Conservation (phyloP, 2,329 filamentous ascomycete genomes). For the Cytospora piceicola region DNA sequence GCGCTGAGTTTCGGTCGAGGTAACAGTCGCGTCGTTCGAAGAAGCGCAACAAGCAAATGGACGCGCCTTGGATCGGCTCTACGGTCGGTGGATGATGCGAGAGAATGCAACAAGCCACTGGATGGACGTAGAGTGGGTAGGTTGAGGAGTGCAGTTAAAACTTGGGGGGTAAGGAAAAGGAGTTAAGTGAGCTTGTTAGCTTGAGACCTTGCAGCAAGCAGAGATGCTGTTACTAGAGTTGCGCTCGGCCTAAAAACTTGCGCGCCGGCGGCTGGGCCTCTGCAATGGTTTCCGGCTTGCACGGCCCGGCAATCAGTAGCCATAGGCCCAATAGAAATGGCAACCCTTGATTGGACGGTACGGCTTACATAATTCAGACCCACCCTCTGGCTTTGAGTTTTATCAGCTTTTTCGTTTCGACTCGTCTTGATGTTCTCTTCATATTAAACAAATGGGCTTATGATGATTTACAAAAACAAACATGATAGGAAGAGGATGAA, state of each 20-base stretch:
- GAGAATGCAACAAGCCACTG: conserved; percentile 11
- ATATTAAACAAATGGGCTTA: conserved; percentile 49
- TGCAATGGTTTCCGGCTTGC: background rate
- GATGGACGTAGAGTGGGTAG: background rate
- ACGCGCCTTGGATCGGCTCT: conserved; percentile 11
- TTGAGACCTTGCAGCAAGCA: conserved; percentile 18
- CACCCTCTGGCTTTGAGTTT: conserved; percentile 3
- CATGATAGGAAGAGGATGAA: conserved; percentile 74
- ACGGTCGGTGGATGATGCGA: conserved; percentile 13
- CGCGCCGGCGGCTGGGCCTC: conserved; percentile 5
- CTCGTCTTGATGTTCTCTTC: conserved; percentile 38
- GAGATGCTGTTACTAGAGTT: conserved; percentile 6
- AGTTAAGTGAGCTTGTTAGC: conserved; percentile 3
- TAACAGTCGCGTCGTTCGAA: conserved; percentile 1
- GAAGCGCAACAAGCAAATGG: conserved; percentile 12
- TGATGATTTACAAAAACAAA: conserved; percentile 64
- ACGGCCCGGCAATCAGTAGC: too few relatives aligned
- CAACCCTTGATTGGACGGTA: background rate
- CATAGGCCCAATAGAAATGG: background rate
- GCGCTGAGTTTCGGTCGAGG: conserved; percentile 10
- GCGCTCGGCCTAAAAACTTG: conserved; percentile 8
- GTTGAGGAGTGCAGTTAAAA: background rate
- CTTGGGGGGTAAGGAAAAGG: conserved; percentile 3
- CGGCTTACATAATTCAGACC: background rate
- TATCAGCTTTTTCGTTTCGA: conserved; percentile 4